Evolutionary conservation across 139 green algal genomes (phyloP).

Genomic region (Coelastrella sp.): DNA sequence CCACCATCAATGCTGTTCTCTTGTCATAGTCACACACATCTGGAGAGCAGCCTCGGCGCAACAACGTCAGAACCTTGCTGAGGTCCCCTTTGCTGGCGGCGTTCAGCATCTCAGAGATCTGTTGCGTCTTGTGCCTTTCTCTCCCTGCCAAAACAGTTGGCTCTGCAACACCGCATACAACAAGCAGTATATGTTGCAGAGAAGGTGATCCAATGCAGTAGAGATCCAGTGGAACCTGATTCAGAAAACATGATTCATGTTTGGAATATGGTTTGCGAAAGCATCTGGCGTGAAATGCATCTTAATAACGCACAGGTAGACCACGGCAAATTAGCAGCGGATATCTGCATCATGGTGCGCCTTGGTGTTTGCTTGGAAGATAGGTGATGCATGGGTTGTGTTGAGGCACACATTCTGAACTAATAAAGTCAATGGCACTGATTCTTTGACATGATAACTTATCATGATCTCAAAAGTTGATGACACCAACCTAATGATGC

Average conservation of each 20-base stretch:
- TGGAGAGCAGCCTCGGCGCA: background rate
- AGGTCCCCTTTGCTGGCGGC: slow-evolving; percentile 7
- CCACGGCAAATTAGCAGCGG: background rate
- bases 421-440: too few relatives aligned
- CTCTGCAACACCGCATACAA: background rate
- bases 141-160: background rate
- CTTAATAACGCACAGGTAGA: background rate
- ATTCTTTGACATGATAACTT: too few relatives aligned
- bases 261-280: background rate
- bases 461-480: background rate
- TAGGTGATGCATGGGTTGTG: too few relatives aligned
- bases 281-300: background rate
- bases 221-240: background rate
- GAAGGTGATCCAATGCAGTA: too few relatives aligned
- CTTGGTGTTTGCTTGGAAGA: background rate
- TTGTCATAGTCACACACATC: slow-evolving; percentile 32
- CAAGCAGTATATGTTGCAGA: background rate
- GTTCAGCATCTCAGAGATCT: background rate
- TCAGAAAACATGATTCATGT: background rate
- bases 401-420: too few relatives aligned
- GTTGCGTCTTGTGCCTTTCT: background rate
- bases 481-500: background rate
- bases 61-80: background rate
- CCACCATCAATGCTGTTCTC: slow-evolving; percentile 8
- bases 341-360: background rate